These are phyloP conservation scores for Scleromitrula shiraiana DNA, from an alignment of 2,329 filamentous ascomycete genomes.

Conservation along the genomic window DNA sequence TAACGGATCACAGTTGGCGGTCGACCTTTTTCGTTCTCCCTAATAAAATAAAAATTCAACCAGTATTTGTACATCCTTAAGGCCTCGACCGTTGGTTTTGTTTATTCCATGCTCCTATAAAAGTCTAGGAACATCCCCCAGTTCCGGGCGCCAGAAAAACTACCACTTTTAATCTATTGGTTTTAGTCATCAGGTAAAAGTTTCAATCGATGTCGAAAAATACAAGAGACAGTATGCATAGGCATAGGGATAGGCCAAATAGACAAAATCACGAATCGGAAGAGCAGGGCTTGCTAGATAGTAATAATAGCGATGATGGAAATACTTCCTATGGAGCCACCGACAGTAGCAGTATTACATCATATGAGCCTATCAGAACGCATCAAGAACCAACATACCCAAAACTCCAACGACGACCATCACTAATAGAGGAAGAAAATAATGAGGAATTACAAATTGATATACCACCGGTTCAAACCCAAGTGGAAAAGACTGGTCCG, in stretches of 20 bases:
- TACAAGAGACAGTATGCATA: no score
- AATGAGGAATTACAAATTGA: slow-evolving; percentile 25
- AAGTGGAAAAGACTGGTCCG: slow-evolving; percentile 23
- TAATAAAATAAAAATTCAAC: no score
- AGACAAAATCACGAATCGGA: not conserved
- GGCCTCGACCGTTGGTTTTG: no score
- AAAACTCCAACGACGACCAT: slow-evolving; percentile 4
- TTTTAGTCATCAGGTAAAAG: no score
- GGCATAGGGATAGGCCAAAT: not conserved
- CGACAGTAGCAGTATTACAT: not conserved
- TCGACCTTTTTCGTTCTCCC: no score
- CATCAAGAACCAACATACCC: not conserved
- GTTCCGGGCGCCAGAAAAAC: no score
- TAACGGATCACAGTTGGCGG: no score
- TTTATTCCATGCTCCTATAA: no score
- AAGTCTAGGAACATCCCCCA: no score
- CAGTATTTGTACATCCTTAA: no score
- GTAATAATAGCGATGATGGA: not conserved
- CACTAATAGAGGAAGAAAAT: slow-evolving; percentile 21
- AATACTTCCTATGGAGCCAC: slow-evolving; percentile 5
- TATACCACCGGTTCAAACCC: slow-evolving; percentile 6
- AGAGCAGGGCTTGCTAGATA: not conserved
- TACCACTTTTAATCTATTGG: no score
- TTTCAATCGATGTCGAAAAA: no score
- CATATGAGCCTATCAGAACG: not conserved